Evolutionary conservation across 495 filamentous ascomycete species (phyloP), one percentile per base, ranked within the genome.

Genomic region (Hypoxylon rickii): DNA sequence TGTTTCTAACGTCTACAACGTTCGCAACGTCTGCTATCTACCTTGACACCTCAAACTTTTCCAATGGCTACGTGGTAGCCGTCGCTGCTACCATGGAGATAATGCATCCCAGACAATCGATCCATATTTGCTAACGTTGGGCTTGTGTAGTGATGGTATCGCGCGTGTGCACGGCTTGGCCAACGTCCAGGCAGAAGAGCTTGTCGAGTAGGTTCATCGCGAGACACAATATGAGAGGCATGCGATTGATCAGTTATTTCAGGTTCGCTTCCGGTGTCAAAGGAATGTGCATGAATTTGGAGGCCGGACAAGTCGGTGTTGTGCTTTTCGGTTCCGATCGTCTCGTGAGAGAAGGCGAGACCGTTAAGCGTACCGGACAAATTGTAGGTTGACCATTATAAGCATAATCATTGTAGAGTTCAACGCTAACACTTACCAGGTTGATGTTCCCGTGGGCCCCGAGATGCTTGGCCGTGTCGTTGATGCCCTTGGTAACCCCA

Each of bases 281-380:
- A 86, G 94, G 94, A 76, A 98, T 98, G 94, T 97, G 95, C 89
- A 96, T 98, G 92, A 98, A 98, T 87, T 84, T 98, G 75, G 94
- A 98, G 81, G 94, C 94, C 76, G 94, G 94, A 76, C 95, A 97
- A 80, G 94, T 98, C 78, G 94, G 94, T 96, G 94, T 98, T 65
- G 94, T 98, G 85, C 86, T 98, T 66, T 98, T 98, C 82, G 94
- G 94, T 85, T 97, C 94, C 70, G 94, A 98, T 82, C 92, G 94
- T 89, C 86, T 96, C 69, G 94, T 98, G 83, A 96, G 92, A 85
- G 95, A 98, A 79, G 94, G 94, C 68, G 95, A 98, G 83, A 95
- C 89, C 58, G 94, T 98, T 76, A 97, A 95, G 87, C 95, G 94
- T 86, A 98, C 94, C 67, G 94, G 94, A 76, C 84, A 96, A 81